phyloP scores from a whole-genome alignment of 192 early-diverging fungal genomes.

The Mortierella antarctica region DNA sequence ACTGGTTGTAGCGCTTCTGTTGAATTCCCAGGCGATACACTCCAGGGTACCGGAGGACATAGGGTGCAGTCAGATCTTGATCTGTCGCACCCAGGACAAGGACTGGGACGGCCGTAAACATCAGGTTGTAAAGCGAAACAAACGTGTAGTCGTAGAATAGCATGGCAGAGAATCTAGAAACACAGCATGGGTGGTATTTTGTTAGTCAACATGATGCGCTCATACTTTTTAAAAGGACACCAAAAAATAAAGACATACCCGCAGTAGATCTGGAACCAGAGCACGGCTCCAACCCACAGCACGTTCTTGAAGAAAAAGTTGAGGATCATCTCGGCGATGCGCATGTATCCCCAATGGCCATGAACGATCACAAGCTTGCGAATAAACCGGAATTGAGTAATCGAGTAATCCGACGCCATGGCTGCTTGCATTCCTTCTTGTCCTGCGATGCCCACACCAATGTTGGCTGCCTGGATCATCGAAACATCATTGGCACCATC shows the following conservation, averaged over 20 bases:
- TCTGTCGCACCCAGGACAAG: slow-evolving; percentile 74
- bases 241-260: slow-evolving; percentile 58
- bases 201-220: background rate
- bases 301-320: slow-evolving; percentile 98
- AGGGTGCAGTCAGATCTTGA: slow-evolving; percentile 73
- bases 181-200: slow-evolving; percentile 3
- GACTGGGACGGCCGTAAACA: slow-evolving; percentile 77
- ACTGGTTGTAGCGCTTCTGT: slow-evolving; percentile 84
- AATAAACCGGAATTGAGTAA: slow-evolving; percentile 93
- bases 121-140: slow-evolving; percentile 88
- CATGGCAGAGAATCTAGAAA: slow-evolving; percentile 77
- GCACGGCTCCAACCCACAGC: slow-evolving; percentile 89
- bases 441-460: slow-evolving; percentile 83
- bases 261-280: slow-evolving; percentile 96
- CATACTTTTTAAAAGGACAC: background rate
- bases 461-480: slow-evolving; percentile 97
- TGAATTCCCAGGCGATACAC: slow-evolving; percentile 89
- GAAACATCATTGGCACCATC: slow-evolving; percentile 92
- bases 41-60: slow-evolving; percentile 66
- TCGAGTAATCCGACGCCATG: slow-evolving; percentile 95
- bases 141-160: slow-evolving; percentile 96
- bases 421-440: slow-evolving; percentile 90
- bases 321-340: slow-evolving; percentile 90
- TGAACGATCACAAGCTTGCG: slow-evolving; percentile 90
- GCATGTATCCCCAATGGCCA: slow-evolving; percentile 90